Conservation (phyloP, 1,139 yeast species). For the Sugiyamaella neomexicana region DNA sequence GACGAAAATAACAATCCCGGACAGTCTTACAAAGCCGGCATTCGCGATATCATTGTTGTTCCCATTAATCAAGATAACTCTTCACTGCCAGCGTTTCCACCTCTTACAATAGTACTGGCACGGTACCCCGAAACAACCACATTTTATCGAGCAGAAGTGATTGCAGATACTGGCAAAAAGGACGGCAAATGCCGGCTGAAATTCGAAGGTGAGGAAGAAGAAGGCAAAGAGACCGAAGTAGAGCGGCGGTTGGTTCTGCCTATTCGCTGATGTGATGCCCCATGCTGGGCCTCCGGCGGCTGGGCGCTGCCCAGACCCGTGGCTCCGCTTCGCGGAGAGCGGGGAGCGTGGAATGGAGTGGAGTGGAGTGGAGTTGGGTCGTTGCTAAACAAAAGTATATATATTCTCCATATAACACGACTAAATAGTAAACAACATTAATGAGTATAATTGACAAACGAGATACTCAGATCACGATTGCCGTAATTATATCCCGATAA, state of each 20-base stretch:
- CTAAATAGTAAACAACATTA: background rate
- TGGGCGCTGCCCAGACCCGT: background rate
- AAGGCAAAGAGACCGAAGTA: slow-evolving; percentile 91
- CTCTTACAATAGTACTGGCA: slow-evolving; percentile 83
- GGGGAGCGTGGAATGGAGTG: too few relatives aligned
- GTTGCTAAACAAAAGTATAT: slow-evolving; percentile 4
- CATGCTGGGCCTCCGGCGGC: background rate
- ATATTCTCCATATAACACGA: background rate
- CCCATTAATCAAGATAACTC: slow-evolving; percentile 51
- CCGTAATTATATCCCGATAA: slow-evolving; percentile 83
- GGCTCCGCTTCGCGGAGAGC: background rate
- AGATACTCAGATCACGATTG: slow-evolving; percentile 65
- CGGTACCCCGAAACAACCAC: slow-evolving; percentile 98
- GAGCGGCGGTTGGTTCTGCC: slow-evolving; percentile 81
- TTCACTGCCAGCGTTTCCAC: slow-evolving; percentile 54
- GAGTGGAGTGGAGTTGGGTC: too few relatives aligned
- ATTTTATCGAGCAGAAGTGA: slow-evolving; percentile 91
- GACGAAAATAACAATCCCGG: slow-evolving; percentile 92
- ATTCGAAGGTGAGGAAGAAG: slow-evolving; percentile 98
- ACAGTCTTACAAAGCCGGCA: slow-evolving; percentile 76
- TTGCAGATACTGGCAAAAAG: slow-evolving; percentile 57
- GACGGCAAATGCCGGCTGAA: slow-evolving; percentile 76
- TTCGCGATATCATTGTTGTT: slow-evolving; percentile 76
- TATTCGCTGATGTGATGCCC: slow-evolving; percentile 21
- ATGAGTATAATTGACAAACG: slow-evolving; percentile 49